A percentile compares a stretch with the other conserved stretches of the same genome.
These are phyloP conservation scores for Bipolaris gigantea DNA, from an alignment of 2,329 filamentous ascomycete species.

Conservation along the genomic window DNA sequence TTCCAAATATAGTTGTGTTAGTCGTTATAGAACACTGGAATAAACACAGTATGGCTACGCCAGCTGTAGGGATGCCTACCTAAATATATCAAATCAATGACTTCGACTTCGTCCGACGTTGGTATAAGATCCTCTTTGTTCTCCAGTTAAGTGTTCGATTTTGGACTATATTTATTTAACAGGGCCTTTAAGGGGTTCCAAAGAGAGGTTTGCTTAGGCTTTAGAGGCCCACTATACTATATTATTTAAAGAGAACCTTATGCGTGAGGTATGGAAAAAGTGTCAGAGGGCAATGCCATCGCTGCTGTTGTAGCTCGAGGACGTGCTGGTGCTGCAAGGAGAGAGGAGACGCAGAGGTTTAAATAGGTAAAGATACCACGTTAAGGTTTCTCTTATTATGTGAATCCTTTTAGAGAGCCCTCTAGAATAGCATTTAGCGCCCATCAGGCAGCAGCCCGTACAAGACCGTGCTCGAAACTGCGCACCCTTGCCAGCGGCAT, in stretches of 20 bases:
- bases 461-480: slow-evolving; percentile 10
- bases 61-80: slow-evolving; percentile 13
- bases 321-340: slow-evolving; percentile 6
- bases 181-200: slow-evolving; percentile 7
- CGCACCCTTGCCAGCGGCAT: slow-evolving; percentile 3
- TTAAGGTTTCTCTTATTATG: slow-evolving; percentile 2
- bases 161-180: slow-evolving; percentile 6
- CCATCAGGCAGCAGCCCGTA: slow-evolving; percentile 5
- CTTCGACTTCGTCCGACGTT: slow-evolving; percentile 8
- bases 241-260: slow-evolving; percentile 10
- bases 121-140: slow-evolving; percentile 7
- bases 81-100: slow-evolving; percentile 13
- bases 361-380: slow-evolving; percentile 15
- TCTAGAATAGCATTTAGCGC: slow-evolving; percentile 5
- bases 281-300: slow-evolving; percentile 10
- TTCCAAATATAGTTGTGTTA: slow-evolving; percentile 11
- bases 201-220: slow-evolving; percentile 11
- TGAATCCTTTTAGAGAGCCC: slow-evolving; percentile 9
- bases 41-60: slow-evolving; percentile 2
- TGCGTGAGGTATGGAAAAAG: slow-evolving; percentile 2
- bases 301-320: slow-evolving; percentile 8
- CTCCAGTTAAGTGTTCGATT: slow-evolving; percentile 6
- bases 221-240: slow-evolving; percentile 11
- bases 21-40: slow-evolving; percentile 7
- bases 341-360: slow-evolving; percentile 11